Evolutionary conservation across 2,329 filamentous ascomycete genomes (phyloP), one percentile per base, ranked within the genome.

Genomic region (Karstenula rhodostoma): DNA sequence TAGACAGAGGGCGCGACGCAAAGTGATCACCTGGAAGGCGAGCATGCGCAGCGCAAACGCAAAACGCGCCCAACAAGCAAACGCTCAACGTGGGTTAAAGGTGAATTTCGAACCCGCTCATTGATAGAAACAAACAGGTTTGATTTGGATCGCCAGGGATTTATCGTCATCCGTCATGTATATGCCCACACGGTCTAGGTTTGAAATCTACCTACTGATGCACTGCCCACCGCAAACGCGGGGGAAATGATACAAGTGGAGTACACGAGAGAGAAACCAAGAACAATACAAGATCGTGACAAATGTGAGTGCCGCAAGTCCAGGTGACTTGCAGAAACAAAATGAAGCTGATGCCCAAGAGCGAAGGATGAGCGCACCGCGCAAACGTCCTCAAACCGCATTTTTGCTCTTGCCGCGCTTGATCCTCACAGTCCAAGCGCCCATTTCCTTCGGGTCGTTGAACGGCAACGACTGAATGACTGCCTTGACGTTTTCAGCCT

Each of bases 391-490:
- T 50, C 33, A 43, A 22, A 29, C 32, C 23, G 44, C 12, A 27
- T n/a, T 4, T 23, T 40, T 49, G 22, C 9, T 40, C 32, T 42
- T 51, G 13, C 25, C 43, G 19, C 47, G 47, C 13, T 43, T 5
- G 17, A 57, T 15, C n/a, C 35, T 27, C 5, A 57, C 25, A 3
- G 25, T 44, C 55, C 55, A 57, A 35, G 47, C 47, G 4, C 35
- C 55, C 4, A 25, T 5, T 27, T 43, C 23, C 13, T 37, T 50
- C 25, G 55, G 35, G 15, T 57, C 55, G 35, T 50, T 33, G n/a
- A 43, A 50, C 40, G 35, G 55, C n/a, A 50, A n/a, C 12, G 23
- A 44, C 8, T 43, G 43, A 6, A 22, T 25, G 5, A 51, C 22
- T 12, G 51, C 22, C 10, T 32, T 51, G 13, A 57, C 35, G 19